Conservation (phyloP, 176 grass and related monocot species). For the Poa annua region DNA sequence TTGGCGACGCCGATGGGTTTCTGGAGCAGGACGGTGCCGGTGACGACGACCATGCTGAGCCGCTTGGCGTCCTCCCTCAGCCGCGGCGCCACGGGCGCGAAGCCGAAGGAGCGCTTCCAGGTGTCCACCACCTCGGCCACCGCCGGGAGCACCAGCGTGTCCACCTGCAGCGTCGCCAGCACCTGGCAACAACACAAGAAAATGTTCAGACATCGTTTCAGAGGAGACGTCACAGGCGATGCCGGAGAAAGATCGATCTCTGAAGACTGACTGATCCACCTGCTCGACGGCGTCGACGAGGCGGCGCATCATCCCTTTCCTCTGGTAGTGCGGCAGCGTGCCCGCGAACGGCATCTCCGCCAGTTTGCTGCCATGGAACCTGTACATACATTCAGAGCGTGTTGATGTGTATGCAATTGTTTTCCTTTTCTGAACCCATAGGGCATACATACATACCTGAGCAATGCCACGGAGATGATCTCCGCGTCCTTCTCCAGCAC, state of each 20-base stretch:
- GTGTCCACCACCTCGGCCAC: constrained; percentile 56
- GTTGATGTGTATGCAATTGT: too few relatives aligned
- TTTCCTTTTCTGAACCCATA: too few relatives aligned
- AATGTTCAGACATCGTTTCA: not conserved
- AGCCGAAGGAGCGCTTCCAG: constrained; percentile 77
- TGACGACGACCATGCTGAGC: constrained; percentile 63
- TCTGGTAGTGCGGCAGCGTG: constrained; percentile 71
- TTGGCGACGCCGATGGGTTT: constrained; percentile 36
- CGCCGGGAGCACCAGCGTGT: constrained; percentile 68
- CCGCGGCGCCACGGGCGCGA: constrained; percentile 39
- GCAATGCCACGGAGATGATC: constrained; percentile 61
- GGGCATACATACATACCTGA: constrained; percentile 45
- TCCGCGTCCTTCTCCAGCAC: constrained; percentile 74
- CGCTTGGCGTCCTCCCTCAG: constrained; percentile 53
- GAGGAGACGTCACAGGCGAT: not conserved
- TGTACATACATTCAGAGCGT: too few relatives aligned
- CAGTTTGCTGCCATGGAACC: too few relatives aligned
- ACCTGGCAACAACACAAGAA: constrained; percentile 37
- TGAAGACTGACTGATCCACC: constrained; percentile 27
- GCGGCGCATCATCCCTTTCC: constrained; percentile 70
- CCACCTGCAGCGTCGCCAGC: constrained; percentile 57
- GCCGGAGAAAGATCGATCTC: not conserved
- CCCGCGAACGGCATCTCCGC: constrained; percentile 63
- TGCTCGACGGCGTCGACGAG: constrained; percentile 73
- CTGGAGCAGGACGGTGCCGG: constrained; percentile 61